These are phyloP conservation scores for Cylindrotheca closterium DNA, from an alignment of 108 stramenopile genomes.

Conservation along the genomic window DNA sequence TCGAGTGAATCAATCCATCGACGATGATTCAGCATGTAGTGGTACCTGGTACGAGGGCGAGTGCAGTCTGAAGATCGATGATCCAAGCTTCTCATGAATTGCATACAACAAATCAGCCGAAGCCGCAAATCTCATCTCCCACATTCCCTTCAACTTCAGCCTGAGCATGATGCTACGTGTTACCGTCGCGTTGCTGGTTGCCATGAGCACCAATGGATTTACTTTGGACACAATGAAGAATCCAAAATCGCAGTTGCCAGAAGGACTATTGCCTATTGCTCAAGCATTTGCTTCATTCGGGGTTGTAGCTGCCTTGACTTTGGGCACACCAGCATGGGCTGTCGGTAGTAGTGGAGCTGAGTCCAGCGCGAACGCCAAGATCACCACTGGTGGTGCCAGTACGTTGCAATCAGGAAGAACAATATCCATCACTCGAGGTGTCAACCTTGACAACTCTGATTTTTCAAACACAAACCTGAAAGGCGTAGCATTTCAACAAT, in stretches of 20 bases:
- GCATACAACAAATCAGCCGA: too few species aligned
- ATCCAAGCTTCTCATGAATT: too few species aligned
- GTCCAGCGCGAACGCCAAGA: conserved; percentile 69
- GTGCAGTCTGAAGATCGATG: too few species aligned
- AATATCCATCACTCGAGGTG: conserved; percentile 93
- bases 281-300: conserved; percentile 2
- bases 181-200: neutral
- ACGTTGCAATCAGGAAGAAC: conserved; percentile 85
- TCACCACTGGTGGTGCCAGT: conserved; percentile 84
- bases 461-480: conserved; percentile 82
- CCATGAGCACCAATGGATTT: neutral
- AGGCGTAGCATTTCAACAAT: conserved; percentile 95
- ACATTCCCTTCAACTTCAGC: too few species aligned
- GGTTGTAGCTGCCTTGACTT: conserved; percentile 12
- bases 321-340: conserved; percentile 28
- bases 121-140: too few species aligned
- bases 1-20: too few species aligned
- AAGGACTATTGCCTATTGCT: neutral
- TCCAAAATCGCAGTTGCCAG: neutral
- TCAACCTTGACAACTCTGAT: conserved; percentile 83
- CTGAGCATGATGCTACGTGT: neutral
- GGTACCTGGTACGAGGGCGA: too few species aligned
- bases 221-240: neutral
- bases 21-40: too few species aligned
- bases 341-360: conserved; percentile 47